Evolutionary conservation across 2,329 filamentous ascomycete genomes (phyloP), one percentile per base, ranked within the genome.

Genomic region (Penicillium sp.): DNA sequence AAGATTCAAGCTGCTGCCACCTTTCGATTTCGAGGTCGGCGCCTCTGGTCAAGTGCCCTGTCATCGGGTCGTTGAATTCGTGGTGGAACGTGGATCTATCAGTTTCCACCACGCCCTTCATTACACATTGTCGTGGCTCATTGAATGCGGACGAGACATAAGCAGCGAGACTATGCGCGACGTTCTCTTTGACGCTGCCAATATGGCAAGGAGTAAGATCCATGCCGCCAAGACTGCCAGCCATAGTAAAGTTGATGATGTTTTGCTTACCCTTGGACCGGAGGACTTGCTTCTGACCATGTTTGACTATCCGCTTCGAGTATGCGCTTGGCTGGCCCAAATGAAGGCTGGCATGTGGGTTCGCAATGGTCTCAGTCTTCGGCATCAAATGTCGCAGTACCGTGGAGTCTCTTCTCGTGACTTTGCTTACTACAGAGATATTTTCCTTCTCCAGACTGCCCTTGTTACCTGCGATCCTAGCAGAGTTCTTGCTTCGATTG

Each of bases 331-430:
- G 94, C 80, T 99, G 31, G 90, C 94, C 6, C 95, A 99, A 77
- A 97, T 99, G 86, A 96, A 96, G 73, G 91, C 93, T 17, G 90
- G 91, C 49, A 96, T 97, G 87, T 99, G 95, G 94, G 93, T 99
- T 60, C 87, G 94, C 53, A 99, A 99, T 69, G 94, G 94, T 2
- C 91, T 99, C 69, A 97, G 93, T 66, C 82, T 99, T 49, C 86
- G 93, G 37, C 94, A 99, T 71, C 94, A 99, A 74, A 94, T 95
- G 71, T 89, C 89, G 50, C 94, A 92, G 17, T 99, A 99, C 71
- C 87, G 91, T 16, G 92, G 91, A 38, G 91, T 97, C 14, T 85
- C 86, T 11, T 90, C 95, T 67, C 83, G 94, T 62, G 94, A 99
- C 72, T 89, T 97, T 19, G 91, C 91, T 1, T 93, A 97, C 67